A percentile compares a stretch with the other conserved stretches of the same genome.
Evolutionary conservation across 1,284 basidiomycete species (phyloP).

Genomic region (Pholiota adiposa): DNA sequence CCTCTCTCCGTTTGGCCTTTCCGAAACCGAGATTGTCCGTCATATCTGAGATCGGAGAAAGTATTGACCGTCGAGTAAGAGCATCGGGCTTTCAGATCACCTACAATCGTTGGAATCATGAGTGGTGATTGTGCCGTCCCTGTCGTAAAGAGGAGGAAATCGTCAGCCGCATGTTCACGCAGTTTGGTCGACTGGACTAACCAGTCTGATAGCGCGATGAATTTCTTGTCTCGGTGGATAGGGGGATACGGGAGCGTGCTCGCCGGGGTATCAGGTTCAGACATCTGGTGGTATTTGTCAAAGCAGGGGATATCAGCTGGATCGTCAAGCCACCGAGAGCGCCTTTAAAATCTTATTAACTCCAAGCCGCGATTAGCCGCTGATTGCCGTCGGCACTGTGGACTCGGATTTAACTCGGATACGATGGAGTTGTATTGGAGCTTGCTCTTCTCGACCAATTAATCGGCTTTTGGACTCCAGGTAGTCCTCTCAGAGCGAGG

Average conservation of each 20-base stretch:
- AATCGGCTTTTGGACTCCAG: no score
- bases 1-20: constrained; percentile 63
- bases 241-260: constrained; percentile 81
- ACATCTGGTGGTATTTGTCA: constrained; percentile 23
- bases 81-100: constrained; percentile 30
- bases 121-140: constrained; percentile 93
- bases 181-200: constrained; percentile 43
- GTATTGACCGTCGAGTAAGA: neutral
- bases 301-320: neutral
- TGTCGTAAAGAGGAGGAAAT: constrained; percentile 29
- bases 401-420: neutral
- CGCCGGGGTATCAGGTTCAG: constrained; percentile 44
- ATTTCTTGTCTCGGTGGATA: constrained; percentile 79
- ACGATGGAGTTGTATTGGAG: neutral
- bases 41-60: constrained; percentile 53
- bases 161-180: neutral
- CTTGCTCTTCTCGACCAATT: neutral
- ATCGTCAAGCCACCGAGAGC: neutral
- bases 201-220: constrained; percentile 90
- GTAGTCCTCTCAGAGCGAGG: neutral
- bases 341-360: neutral
- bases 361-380: constrained; percentile 1
- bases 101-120: constrained; percentile 90
- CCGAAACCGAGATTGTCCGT: constrained; percentile 82
- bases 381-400: neutral